These are phyloP conservation scores for Cercospora sesami DNA, from an alignment of 2,329 filamentous ascomycete genomes.

Conservation along the genomic window DNA sequence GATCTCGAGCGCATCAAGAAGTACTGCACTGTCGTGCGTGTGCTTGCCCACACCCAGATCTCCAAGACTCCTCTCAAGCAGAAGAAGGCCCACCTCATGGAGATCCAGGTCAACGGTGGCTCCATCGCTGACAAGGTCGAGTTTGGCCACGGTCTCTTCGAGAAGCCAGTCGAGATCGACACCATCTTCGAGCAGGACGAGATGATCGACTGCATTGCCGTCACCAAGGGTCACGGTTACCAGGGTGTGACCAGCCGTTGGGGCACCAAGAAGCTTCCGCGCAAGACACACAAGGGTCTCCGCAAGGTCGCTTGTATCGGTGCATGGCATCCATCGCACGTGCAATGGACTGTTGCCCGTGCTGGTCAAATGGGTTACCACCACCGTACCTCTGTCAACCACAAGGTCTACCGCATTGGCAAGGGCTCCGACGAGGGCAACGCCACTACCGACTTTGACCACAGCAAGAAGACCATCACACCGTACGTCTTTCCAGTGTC, in stretches of 20 bases:
- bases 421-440: constrained; percentile 88
- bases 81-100: constrained; percentile 99
- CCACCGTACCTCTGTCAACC: constrained; percentile 99
- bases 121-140: constrained; percentile 94
- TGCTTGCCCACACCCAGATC: constrained; percentile 99
- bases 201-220: constrained; percentile 98
- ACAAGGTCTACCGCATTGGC: constrained; percentile 99
- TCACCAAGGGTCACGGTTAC: constrained; percentile 99
- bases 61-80: constrained; percentile 99
- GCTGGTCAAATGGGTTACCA: constrained; percentile 99
- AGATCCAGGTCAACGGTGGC: constrained; percentile 99
- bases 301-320: constrained; percentile 99
- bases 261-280: constrained; percentile 99
- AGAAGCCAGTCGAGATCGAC: constrained; percentile 95
- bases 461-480: constrained; percentile 99
- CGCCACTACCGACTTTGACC: constrained; percentile 90
- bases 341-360: constrained; percentile 99
- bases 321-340: constrained; percentile 99
- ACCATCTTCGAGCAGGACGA: constrained; percentile 98
- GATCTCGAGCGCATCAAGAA: constrained; percentile 99
- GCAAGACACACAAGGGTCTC: constrained; percentile 99
- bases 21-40: constrained; percentile 99
- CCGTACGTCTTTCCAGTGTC: constrained; percentile 68
- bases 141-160: constrained; percentile 92
- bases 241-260: constrained; percentile 95